Base-by-base conservation (phyloP, 805 yeast species). In the Barnettozyma sp. region DNA sequence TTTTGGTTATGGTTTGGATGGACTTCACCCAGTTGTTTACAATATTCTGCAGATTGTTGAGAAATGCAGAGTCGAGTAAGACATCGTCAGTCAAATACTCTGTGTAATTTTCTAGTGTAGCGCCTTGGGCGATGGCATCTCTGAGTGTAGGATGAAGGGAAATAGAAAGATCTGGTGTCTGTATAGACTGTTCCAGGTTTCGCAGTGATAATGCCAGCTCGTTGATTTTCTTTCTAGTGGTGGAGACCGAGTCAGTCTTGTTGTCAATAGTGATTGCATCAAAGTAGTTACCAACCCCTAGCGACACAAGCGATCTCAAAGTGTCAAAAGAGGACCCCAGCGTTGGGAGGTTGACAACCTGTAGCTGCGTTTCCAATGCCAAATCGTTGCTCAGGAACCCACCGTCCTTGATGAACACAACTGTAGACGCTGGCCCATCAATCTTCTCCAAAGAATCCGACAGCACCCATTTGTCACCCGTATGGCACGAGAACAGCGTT, bases 21-120 rank as follows among this genome's bases (percentile, higher is more conserved):
- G 72, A 70, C 41, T 66, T 72, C 13, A 79, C 73, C 97, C 97
- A 88, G 3, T 63, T 62, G 47, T 83, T 83, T 8, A 78, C 94
- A 2, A 67, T 65, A 4, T 66, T 56, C 36, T 92, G 94, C n/a
- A 86, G 57, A 30, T 65, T 66, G 48, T 88, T 88, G 29, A 88
- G 60, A 39, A 79, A 69, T 0, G 55, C 48, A 0, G 82, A 56
- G 45, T 83, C 86, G 1, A 59, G 45, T 0, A 73, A 46, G 5
- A 66, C 45, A 0, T 55, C 56, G 1, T 62, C 61, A 0, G 68
- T 55, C 3, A 71, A 44, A 26, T 49, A 41, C 29, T 56, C 44
- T 16, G 45, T 36, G 38, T 48, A 44, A 35, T 49, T 52, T 11
- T 44, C 46, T 7, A 40, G 16, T 2, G 40, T 42, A 1, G 68